Base-by-base conservation (phyloP, 805 yeast genomes). In the Kodamaea laetipori region DNA sequence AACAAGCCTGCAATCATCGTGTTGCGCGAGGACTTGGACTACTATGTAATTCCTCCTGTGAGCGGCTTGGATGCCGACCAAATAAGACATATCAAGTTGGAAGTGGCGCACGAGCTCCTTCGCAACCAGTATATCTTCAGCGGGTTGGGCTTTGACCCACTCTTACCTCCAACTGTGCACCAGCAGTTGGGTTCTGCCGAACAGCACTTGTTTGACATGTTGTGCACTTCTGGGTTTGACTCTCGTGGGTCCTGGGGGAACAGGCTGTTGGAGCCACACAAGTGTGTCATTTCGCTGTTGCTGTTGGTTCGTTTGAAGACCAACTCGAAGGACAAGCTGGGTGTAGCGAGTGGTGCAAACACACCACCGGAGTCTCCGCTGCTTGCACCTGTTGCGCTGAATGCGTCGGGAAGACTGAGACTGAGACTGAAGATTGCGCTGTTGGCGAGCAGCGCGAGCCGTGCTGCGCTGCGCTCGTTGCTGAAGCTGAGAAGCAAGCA, bases 171-270 rank as follows among this genome's bases (percentile, higher is more conserved):
- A 2, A 31, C 62, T 11, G 67, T 73, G 1, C 74, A 73, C 2
- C 81, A 78, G 52, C 70, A 69, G 26, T 63, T 86, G 48, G 90
- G 90, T 6, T 84, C 96, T 11, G 98, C 99, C 0, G 99, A 94
- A 63, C 92, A 86, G 63, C 98, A 92, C 63, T 73, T 94, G 36
- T 77, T 88, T 67, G 97, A 90, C 50, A 94, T 94, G 99, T 75
- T 94, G 43, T 90, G 97, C 56, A 76, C 92, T 0, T 84, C 95
- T 0, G 99, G 99, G 1, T 87, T 90, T 51, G 63, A 69, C 3
- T 65, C 76, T 9, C 71, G 71, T 15, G 88, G 86, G 23, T 54
- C 63, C 11, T 94, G 99, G 99, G 97, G 96, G 3, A 83, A 82
- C 57, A 74, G 99, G 49, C 80, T 87, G n/a, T 74, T 84, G 53